These are phyloP conservation scores for Aspergillus hancockii DNA, from an alignment of 495 filamentous ascomycete genomes.

Conservation along the genomic window DNA sequence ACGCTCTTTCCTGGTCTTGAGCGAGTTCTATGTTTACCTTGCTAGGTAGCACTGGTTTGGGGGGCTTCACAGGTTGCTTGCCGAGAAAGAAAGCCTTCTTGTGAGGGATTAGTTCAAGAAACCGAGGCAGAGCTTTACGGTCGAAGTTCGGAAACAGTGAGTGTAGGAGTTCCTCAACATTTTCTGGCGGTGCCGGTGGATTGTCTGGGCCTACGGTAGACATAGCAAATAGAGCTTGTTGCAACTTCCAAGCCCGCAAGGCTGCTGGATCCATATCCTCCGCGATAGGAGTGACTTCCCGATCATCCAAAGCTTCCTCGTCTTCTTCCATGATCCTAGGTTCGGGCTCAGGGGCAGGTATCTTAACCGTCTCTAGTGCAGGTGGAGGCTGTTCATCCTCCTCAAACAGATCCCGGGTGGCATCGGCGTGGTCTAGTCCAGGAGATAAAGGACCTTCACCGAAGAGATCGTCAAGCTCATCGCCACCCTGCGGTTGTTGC, in stretches of 20 bases:
- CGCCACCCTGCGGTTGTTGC: slow-evolving; percentile 21
- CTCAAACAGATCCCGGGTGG: slow-evolving; percentile 39
- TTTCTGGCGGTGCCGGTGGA: slow-evolving; percentile 60
- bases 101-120: slow-evolving; percentile 72
- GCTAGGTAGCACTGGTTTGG: slow-evolving; percentile 78
- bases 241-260: slow-evolving; percentile 51
- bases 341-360: slow-evolving; percentile 31
- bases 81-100: slow-evolving; percentile 70
- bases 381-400: slow-evolving; percentile 37
- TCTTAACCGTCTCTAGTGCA: slow-evolving; percentile 24
- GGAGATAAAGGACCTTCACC: slow-evolving; percentile 50
- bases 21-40: slow-evolving; percentile 85
- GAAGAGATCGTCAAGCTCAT: slow-evolving; percentile 56
- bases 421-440: slow-evolving; percentile 39
- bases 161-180: slow-evolving; percentile 65
- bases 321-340: slow-evolving; percentile 37
- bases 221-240: slow-evolving; percentile 54
- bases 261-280: slow-evolving; percentile 49
- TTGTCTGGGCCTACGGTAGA: slow-evolving; percentile 43
- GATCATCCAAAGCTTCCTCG: slow-evolving; percentile 29
- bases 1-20: slow-evolving; percentile 76
- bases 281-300: slow-evolving; percentile 29
- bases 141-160: slow-evolving; percentile 71
- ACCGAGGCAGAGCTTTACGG: slow-evolving; percentile 61
- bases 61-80: slow-evolving; percentile 69